Evolutionary conservation across 2,329 filamentous ascomycete species (phyloP).

Genomic region (Phoma sp.): DNA sequence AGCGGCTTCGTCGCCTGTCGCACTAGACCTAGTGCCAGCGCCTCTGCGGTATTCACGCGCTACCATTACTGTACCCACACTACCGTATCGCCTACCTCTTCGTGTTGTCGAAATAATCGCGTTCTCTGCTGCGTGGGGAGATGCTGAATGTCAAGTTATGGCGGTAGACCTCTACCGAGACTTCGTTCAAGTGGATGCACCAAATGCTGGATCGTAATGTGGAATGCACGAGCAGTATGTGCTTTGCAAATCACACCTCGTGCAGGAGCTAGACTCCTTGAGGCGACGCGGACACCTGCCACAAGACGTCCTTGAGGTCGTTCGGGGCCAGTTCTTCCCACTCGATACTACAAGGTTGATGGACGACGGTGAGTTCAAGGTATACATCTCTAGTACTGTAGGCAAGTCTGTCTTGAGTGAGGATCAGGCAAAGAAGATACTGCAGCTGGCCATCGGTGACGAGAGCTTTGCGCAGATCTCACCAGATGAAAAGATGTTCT

Average conservation of each 20-base stretch:
- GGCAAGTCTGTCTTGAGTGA: neutral
- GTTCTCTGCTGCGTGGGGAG: neutral
- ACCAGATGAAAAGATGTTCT: slow-evolving; percentile 1
- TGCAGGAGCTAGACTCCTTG: slow-evolving; percentile 1
- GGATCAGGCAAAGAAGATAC: neutral
- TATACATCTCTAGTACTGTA: neutral
- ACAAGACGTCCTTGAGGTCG: neutral
- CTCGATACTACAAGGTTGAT: neutral
- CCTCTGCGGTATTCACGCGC: too few relatives aligned
- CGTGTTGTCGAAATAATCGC: neutral
- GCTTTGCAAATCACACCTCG: neutral
- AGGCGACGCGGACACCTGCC: neutral
- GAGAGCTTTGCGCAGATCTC: neutral
- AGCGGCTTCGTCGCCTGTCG: too few relatives aligned
- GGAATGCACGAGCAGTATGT: neutral
- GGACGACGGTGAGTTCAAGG: neutral
- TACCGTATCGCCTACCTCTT: neutral
- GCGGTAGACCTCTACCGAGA: neutral
- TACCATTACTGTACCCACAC: too few relatives aligned
- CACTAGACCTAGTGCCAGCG: too few relatives aligned
- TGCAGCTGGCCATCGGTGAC: neutral
- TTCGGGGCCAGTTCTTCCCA: slow-evolving; percentile 4
- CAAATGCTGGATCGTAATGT: neutral
- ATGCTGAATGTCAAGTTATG: neutral
- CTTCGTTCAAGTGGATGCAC: neutral